Base-by-base conservation (phyloP, 2,329 filamentous ascomycete species). In the Ploettnerulaceae sp. region DNA sequence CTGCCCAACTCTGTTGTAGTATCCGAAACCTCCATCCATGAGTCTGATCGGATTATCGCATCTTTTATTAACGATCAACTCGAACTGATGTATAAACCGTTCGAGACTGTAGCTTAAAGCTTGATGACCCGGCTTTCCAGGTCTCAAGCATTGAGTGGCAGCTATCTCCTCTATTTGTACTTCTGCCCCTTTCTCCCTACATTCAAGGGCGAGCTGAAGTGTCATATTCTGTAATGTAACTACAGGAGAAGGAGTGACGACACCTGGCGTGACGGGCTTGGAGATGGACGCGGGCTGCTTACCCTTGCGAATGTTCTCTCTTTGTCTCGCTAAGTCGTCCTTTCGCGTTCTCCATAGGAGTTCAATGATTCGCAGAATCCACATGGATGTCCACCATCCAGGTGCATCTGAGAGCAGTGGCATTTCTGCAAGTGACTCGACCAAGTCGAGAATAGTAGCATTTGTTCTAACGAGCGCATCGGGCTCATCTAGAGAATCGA, bases 51-150 rank as follows among this genome's bases (percentile, higher is more conserved):
- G 26, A 2, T 6, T 4, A 7, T n/a, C 14, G 1, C 21, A 5
- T 5, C 6, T 8, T 2, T 12, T 11, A 14, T 37, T 45, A 2
- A 40, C 3, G 4, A 34, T 7, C 12, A 34, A 11, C 14, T 49
- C 29, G 15, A 49, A 45, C 14, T 45, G 35, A 2, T 11, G 20
- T 14, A 45, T 31, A 35, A 49, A 45, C 3, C 29, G 7, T 5
- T 14, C 6, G 7, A 36, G 24, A 3, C 22, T 34, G 17, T 40
- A 49, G n/a, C 31, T 45, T 9, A 29, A 9, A 18, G 43, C 25
- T 12, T 45, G 20, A 8, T 35, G 14, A 2, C 18, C n/a, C 5
- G 34, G 11, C 4, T 25, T 31, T 4, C 35, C 41, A 15, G 31
- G 41, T 7, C 28, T 20, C 6, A 48, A 24, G 14, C 40, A 44